These are phyloP conservation scores for Pestalotiopsis sp. DNA, from an alignment of 2,329 filamentous ascomycete species.

Conservation along the genomic window DNA sequence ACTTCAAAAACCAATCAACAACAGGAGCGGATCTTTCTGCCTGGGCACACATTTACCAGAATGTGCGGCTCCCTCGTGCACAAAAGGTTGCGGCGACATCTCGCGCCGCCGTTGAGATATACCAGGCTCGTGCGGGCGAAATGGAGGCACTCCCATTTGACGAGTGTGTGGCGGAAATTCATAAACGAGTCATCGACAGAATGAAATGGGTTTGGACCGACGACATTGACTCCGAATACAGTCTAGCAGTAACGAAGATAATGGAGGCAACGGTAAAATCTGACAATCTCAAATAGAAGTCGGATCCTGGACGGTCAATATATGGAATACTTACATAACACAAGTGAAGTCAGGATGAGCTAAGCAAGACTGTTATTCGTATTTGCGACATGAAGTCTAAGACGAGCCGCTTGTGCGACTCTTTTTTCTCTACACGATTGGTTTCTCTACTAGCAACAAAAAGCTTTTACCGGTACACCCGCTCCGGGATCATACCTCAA, in stretches of 20 bases:
- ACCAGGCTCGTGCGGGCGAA: conserved; percentile 36
- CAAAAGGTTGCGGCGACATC: conserved; percentile 33
- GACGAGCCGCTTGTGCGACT: too few relatives aligned
- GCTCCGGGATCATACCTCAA: too few relatives aligned
- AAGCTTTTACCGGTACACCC: too few relatives aligned
- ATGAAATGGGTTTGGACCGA: conserved; percentile 36
- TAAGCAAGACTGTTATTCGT: too few relatives aligned
- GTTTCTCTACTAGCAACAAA: too few relatives aligned
- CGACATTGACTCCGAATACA: conserved; percentile 30
- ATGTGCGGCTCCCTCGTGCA: conserved; percentile 33
- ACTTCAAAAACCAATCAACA: not conserved
- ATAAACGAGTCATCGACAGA: conserved; percentile 26
- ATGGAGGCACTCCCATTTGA: conserved; percentile 36
- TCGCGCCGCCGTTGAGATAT: conserved; percentile 33
- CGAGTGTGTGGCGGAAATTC: conserved; percentile 35
- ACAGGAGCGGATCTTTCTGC: not conserved
- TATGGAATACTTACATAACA: too few relatives aligned
- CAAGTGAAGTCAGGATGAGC: too few relatives aligned
- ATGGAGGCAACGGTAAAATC: not conserved
- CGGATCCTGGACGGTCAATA: not conserved
- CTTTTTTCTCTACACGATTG: too few relatives aligned
- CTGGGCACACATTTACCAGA: conserved; percentile 32
- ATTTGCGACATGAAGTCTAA: too few relatives aligned
- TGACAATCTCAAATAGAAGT: not conserved
- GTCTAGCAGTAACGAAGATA: conserved; percentile 1